phyloP scores from a whole-genome alignment of 805 yeast species.

The Vanderwaltozyma polyspora region DNA sequence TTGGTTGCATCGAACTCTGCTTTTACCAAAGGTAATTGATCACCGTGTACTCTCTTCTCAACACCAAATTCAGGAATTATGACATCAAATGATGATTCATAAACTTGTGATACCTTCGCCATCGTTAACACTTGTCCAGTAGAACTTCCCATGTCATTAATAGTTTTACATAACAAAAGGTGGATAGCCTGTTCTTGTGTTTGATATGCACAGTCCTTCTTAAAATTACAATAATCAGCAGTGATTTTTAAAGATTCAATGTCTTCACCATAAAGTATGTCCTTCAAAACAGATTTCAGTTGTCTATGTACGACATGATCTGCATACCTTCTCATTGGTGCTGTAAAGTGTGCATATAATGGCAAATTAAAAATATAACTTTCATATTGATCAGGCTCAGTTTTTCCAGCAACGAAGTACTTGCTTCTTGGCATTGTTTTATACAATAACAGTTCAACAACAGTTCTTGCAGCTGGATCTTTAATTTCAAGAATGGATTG shows the following conservation, averaged over 20 bases:
- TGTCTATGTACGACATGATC: constrained; percentile 91
- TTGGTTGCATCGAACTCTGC: constrained; percentile 80
- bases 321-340: constrained; percentile 88
- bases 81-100: constrained; percentile 92
- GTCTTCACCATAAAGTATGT: constrained; percentile 38
- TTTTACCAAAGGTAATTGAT: constrained; percentile 81
- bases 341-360: constrained; percentile 83
- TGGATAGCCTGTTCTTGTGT: constrained; percentile 96
- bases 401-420: constrained; percentile 80
- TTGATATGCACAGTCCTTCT: constrained; percentile 82
- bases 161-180: constrained; percentile 68
- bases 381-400: constrained; percentile 62
- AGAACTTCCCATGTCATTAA: constrained; percentile 56
- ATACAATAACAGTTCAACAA: constrained; percentile 66
- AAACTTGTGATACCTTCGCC: constrained; percentile 85
- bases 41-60: constrained; percentile 94
- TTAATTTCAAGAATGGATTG: constrained; percentile 55
- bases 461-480: constrained; percentile 52
- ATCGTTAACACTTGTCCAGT: constrained; percentile 76
- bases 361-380: constrained; percentile 80
- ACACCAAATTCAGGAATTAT: constrained; percentile 87
- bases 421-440: constrained; percentile 81
- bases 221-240: constrained; percentile 89
- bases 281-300: constrained; percentile 51
- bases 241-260: constrained; percentile 65